A percentile compares a stretch with the other conserved stretches of the same genome.
Evolutionary conservation across 257 asterid genomes (phyloP).

Genomic region (Salvia splendens): DNA sequence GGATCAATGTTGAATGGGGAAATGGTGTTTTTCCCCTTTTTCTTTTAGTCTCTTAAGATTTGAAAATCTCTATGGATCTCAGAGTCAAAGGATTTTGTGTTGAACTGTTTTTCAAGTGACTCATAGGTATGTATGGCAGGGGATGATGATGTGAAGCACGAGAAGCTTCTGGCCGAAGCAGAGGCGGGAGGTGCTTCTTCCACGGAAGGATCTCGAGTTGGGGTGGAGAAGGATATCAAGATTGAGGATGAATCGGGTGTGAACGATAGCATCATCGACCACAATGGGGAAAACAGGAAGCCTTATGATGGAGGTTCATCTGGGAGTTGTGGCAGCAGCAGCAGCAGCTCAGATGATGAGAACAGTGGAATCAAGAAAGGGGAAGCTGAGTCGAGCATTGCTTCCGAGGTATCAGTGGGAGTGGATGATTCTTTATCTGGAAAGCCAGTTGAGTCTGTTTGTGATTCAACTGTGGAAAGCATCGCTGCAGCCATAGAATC

Average conservation of each 20-base stretch:
- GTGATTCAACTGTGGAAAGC: not conserved
- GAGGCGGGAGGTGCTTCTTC: slow-evolving; percentile 4
- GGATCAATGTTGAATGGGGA: slow-evolving; percentile 4
- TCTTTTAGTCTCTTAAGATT: not conserved
- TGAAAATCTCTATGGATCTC: slow-evolving; percentile 9
- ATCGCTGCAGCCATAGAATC: not conserved
- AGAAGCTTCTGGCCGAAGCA: slow-evolving; percentile 18
- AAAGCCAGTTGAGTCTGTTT: slow-evolving; percentile 18
- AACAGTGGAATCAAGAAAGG: slow-evolving; percentile 28
- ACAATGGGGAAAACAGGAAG: slow-evolving; percentile 32
- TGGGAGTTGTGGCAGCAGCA: slow-evolving; percentile 33
- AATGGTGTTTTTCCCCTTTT: not conserved
- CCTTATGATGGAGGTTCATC: slow-evolving; percentile 40
- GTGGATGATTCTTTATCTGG: slow-evolving; percentile 34
- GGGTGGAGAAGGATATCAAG: slow-evolving; percentile 35
- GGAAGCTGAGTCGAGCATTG: slow-evolving; percentile 28
- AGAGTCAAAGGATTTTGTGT: slow-evolving; percentile 19
- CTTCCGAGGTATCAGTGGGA: slow-evolving; percentile 33
- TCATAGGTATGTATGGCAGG: slow-evolving; percentile 44
- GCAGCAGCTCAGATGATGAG: slow-evolving; percentile 51
- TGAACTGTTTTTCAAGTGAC: slow-evolving; percentile 36
- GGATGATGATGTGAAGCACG: slow-evolving; percentile 46
- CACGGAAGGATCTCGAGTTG: not conserved
- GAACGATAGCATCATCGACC: slow-evolving; percentile 30
- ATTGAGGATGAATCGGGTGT: slow-evolving; percentile 33